Conservation (phyloP, 1,284 basidiomycete genomes). For the Melampsora larici-populina region DNA sequence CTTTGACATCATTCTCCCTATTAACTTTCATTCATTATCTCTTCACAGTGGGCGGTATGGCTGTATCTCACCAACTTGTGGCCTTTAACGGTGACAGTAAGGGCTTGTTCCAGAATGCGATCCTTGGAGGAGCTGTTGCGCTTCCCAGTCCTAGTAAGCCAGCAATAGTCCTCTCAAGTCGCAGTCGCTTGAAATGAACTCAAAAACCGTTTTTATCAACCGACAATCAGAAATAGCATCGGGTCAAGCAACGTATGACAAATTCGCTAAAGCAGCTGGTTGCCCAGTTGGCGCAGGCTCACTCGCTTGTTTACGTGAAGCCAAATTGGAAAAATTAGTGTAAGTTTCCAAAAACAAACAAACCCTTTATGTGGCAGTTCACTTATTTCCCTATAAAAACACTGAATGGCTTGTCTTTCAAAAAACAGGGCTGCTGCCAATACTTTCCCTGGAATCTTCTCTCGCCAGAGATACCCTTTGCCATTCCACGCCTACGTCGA, state of each 20-base stretch:
- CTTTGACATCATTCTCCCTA: background rate
- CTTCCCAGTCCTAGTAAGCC: background rate
- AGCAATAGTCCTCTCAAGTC: background rate
- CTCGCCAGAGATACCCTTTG: background rate
- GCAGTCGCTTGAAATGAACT: background rate
- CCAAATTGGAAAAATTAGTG: background rate
- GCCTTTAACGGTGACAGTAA: background rate
- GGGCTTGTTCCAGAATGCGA: no score
- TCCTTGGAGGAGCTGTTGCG: background rate
- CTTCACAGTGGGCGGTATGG: background rate
- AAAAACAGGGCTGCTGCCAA: background rate
- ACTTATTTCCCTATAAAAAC: background rate
- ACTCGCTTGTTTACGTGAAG: background rate
- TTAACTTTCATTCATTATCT: no score
- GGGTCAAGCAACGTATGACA: background rate
- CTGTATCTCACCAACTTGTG: background rate
- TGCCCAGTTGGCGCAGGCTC: background rate
- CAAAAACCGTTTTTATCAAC: no score
- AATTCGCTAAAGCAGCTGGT: background rate
- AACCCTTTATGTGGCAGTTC: no score
- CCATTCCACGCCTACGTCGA: background rate
- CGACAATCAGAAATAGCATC: background rate
- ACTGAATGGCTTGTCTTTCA: no score
- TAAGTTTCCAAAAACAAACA: background rate
- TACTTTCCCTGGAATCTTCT: background rate